phyloP scores from a whole-genome alignment of 2,329 filamentous ascomycete genomes.

The Xylaria sp. region DNA sequence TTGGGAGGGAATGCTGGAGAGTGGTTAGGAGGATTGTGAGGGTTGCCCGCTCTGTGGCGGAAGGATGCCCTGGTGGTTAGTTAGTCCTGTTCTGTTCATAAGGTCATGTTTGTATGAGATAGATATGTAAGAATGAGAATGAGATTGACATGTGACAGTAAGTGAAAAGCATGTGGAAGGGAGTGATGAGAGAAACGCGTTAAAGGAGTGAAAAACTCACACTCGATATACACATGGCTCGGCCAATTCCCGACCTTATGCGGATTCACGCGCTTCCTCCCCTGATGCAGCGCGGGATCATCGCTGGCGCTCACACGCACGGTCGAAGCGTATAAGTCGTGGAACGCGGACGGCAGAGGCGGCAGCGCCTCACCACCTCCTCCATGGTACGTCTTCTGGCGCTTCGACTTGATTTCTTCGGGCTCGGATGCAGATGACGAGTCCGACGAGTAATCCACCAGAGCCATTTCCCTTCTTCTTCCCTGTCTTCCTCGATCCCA shows the following conservation, averaged over 20 bases:
- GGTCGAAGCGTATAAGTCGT: constrained; percentile 82
- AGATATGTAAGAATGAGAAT: too few relatives aligned
- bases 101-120: neutral
- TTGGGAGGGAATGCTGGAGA: constrained; percentile 31
- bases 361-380: constrained; percentile 37
- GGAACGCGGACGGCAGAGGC: constrained; percentile 73
- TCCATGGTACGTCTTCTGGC: constrained; percentile 23
- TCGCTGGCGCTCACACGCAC: constrained; percentile 72
- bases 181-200: neutral
- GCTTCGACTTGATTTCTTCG: constrained; percentile 20
- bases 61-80: constrained; percentile 26
- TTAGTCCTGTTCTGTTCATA: neutral
- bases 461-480: constrained; percentile 25
- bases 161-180: too few relatives aligned
- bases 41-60: constrained; percentile 38
- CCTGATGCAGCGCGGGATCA: constrained; percentile 78
- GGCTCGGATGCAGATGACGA: constrained; percentile 23
- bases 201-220: constrained; percentile 47
- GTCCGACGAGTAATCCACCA: constrained; percentile 39
- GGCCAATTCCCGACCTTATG: constrained; percentile 91
- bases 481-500: too few relatives aligned
- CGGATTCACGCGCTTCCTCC: constrained; percentile 73
- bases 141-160: too few relatives aligned
- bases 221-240: constrained; percentile 87
- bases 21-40: constrained; percentile 41